Evolutionary conservation across 208 protist species (phyloP), one percentile per base, ranked within the genome.

Genomic region (Crithidia thermophila): DNA sequence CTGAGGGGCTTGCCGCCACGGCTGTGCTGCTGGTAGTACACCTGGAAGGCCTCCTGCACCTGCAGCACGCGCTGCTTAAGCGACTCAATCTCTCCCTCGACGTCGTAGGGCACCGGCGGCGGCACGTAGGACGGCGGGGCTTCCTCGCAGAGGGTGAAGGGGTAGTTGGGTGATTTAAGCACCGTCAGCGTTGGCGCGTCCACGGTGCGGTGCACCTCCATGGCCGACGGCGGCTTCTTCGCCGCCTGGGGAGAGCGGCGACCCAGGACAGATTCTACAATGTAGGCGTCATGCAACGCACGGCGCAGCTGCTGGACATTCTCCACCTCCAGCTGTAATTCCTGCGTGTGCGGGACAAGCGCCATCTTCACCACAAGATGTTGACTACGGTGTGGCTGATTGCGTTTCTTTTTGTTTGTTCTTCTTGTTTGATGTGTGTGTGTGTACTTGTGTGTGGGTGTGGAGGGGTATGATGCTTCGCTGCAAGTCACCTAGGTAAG

Each of bases 121-220:
- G 86, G 82, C 36, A 85, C 69, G 67, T 93, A 95, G 31, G 83
- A 81, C 43, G 82, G 69, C 21, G 90, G 90, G 9, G 90, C 90
- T 57, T 90, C 87, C 31, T 93, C 90, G 58, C 90, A 95, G 2
- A 95, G 49, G 31, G 79, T 72, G 49, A 93, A 95, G 23, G 90
- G 90, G 67, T 91, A 95, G 75, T 86, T 91, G 11, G 82, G 67
- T 8, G 78, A 83, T 74, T 90, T 89, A 31, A 95, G 81, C 23
- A 88, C 46, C 25, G 34, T 63, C 42, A 95, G 58, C 18, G 81
- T 84, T 9, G 79, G 84, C 18, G 63, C 79, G 47, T 95, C 90
- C 14, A 95, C 71, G 3, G 84, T 95, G 45, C 90, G 86, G 49
- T 75, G 69, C 25, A 55, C 40, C n/a, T 78, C 73, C n/a, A 75